Base-by-base conservation (phyloP, 768 basidiomycete species). In the Hypholoma sublateritium region DNA sequence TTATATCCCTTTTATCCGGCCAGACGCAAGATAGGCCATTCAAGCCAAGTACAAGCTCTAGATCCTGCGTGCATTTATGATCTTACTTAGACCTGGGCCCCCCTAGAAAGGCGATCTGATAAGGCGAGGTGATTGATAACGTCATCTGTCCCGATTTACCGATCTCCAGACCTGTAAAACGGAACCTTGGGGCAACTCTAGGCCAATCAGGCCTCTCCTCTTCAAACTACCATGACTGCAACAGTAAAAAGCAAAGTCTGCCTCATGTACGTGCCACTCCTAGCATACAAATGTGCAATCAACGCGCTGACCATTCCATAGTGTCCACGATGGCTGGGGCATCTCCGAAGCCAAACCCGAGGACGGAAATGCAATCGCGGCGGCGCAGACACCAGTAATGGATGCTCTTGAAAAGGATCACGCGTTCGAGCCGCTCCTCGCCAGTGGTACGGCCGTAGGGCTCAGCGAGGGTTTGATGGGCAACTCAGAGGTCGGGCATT, bases 241-340 rank as follows among this genome's bases (percentile, higher is more conserved):
- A 59, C 83, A 67, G 81, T 88, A 50, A 89, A 89, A 74, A 86
- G 93, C 79, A 95, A 93, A 77, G 89, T 95, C 72, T 95, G 93
- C 72, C 80, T 95, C 59, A 94, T 95, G 93, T 91, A 70, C 66
- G 86, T 64, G 42, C 34, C 46, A 24, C 39, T 48, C 11, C 14
- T 22, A 17, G 21, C 16, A 3, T 11, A 1, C 7, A 13, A 13
- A 17, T 12, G 28, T 36, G 37, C 21, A 16, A n/a, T 24, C 25
- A n/a, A 3, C 17, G 37, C 37, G 21, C 50, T 35, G 17, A 34
- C 28, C 9, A 2, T 55, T 16, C 39, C 5, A 22, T 60, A 93
- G 89, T 67, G 93, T 98, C 34, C 95, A 98, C 78, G 95, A 98
- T 77, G 95, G 95, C 21, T 98, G 95, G 95, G 95, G 95, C 55